Evolutionary conservation across 768 basidiomycete species (phyloP).

Genomic region (Tricholoma bakamatsutake): DNA sequence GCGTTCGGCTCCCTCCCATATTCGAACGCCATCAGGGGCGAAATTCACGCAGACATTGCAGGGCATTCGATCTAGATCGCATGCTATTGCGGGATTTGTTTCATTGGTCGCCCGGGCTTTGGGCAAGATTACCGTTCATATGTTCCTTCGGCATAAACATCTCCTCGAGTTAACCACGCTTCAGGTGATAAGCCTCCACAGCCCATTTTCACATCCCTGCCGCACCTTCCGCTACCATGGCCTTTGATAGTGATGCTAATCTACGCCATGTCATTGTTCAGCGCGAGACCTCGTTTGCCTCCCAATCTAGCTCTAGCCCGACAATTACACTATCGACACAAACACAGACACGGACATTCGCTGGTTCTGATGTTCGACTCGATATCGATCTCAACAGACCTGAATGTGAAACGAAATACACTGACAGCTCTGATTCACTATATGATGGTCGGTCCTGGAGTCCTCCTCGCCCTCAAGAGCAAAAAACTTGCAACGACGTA

Average conservation of each 20-base stretch:
- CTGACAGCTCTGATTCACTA: not conserved
- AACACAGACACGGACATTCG: not conserved
- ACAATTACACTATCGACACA: not conserved
- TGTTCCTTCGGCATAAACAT: not conserved
- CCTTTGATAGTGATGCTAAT: not conserved
- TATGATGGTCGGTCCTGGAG: not conserved
- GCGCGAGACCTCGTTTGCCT: not conserved
- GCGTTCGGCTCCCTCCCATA: not conserved
- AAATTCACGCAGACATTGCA: not conserved
- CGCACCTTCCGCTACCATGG: not conserved
- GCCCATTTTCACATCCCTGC: not conserved
- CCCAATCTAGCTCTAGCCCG: not conserved
- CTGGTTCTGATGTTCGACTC: not conserved
- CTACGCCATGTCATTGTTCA: not conserved
- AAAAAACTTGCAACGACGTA: not conserved
- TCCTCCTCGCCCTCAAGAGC: not conserved
- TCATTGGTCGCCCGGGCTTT: not conserved
- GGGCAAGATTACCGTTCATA: too few relatives aligned
- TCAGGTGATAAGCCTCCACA: not conserved
- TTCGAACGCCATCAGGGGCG: not conserved
- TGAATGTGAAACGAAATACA: not conserved
- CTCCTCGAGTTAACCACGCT: not conserved
- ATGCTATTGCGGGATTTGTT: not conserved
- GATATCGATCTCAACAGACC: too few relatives aligned
- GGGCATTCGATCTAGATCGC: not conserved